Base-by-base conservation (phyloP, 345 rosid genomes). In the Eucalyptus cladocalyx region DNA sequence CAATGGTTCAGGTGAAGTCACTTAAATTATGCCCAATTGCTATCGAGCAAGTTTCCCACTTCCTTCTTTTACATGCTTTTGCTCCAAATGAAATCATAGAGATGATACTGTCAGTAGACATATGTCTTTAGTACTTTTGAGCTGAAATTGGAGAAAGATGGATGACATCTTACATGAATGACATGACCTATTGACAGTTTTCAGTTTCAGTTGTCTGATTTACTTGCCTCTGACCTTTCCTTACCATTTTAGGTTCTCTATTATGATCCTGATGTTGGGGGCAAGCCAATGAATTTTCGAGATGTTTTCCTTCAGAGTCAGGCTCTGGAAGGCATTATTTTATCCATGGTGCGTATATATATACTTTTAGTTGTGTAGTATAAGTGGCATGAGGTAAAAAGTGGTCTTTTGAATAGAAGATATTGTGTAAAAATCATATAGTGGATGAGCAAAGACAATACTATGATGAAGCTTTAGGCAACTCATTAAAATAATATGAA, bases 221-320 rank as follows among this genome's bases (percentile, higher is more conserved):
- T 87, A 16, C 87, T 87, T 65, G 67, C 50, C 23, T 88, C 89
- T 88, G 21, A 80, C 53, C 54, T 89, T 80, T 86, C 88, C 86
- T 88, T 88, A 37, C 87, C 47, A 87, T 87, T 26, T 18, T 92
- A 98, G 99, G 97, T 96, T 76, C 90, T 97, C 86, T 98, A 98
- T 92, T 98, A 94, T 81, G 99, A 98, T 91, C 87, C 94, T 80
- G 99, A 96, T 89, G 90, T 94, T 88, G 98, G 97, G 76, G 98
- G 98, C 58, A 95, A 93, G 87, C 99, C 98, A 37, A 92, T 98
- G 93, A 96, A 92, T 86, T 98, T 98, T 89, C 96, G 96, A 54
- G 97, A 97, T 91, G 97, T 98, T 92, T 98, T 98, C 88, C 97
- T 98, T 86, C 98, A 91, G 91, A 98, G 99, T 92, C 99, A 98